Evolutionary conservation across 129 eudicot genomes (phyloP), one percentile per base, ranked within the genome.

Genomic region (Ambrosia artemisiifolia): DNA sequence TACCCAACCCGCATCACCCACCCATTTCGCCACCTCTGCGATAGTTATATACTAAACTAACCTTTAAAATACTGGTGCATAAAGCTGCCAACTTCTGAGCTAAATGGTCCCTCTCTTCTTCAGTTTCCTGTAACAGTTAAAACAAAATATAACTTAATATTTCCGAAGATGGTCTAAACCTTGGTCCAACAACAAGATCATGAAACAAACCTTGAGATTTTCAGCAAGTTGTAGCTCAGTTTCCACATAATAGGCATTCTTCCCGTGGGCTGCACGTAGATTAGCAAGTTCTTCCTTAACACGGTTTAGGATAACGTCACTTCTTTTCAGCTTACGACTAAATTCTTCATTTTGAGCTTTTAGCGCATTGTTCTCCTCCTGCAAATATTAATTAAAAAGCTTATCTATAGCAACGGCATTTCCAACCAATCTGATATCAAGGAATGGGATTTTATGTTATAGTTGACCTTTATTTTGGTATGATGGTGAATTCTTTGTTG

Each of bases 401-500:
- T 16, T 33, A 63, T 63, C 32, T 62, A 61, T 43, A 71, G 50
- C 70, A 38, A 42, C 14, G 44, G 20, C 28, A 59, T 62, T 49
- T 49, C 24, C 11, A 13, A 67, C 44, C 36, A 50, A 64, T 32
- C 14, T 6, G 11, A 53, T 7, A 59, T 38, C n/a, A 36, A 16
- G 18, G n/a, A 36, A 54, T 50, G 17, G 3, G 62, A 54, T 51
- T 53, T 12, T 30, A 32, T 53, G 38, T 19, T 28, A 65, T 13
- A 14, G 17, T 66, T 80, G 80, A 71, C 99, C 94, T 95, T 95
- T 42, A 95, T 95, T 85, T 95, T 95, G 56, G 96, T 88, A 74
- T 95, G 99, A 75, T 95, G 99, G 79, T 95, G 97, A 54, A 90
- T 95, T 46, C 99, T 91, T 62, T 95, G 97, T 42, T 95, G 99